Conservation (phyloP, 2,329 filamentous ascomycete species). For the Trichophyton schoenleinii region DNA sequence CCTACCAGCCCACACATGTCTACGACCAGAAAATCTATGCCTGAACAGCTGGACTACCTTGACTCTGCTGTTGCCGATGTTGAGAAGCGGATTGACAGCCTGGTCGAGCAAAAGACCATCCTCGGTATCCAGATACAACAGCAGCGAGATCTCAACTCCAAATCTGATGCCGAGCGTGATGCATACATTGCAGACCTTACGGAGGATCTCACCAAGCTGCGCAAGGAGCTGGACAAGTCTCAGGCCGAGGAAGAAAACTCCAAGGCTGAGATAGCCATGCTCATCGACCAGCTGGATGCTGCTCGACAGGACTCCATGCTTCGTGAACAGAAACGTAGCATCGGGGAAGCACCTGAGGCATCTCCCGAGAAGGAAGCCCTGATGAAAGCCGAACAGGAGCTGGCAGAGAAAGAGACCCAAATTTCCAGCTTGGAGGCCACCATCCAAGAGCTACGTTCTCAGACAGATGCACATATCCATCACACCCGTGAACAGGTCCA, state of each 20-base stretch:
- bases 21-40: slow-evolving; percentile 45
- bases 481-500: neutral
- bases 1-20: slow-evolving; percentile 41
- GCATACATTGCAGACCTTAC: slow-evolving; percentile 35
- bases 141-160: slow-evolving; percentile 82
- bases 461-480: slow-evolving; percentile 19
- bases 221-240: slow-evolving; percentile 49
- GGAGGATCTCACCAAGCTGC: slow-evolving; percentile 45
- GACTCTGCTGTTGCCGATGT: slow-evolving; percentile 66
- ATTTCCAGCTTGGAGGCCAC: slow-evolving; percentile 14
- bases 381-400: slow-evolving; percentile 14
- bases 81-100: slow-evolving; percentile 59
- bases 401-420: slow-evolving; percentile 15
- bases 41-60: slow-evolving; percentile 64
- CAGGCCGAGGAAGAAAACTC: slow-evolving; percentile 29
- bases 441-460: slow-evolving; percentile 19
- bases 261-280: slow-evolving; percentile 29
- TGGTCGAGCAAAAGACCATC: slow-evolving; percentile 80
- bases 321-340: slow-evolving; percentile 23
- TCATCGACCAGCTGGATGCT: slow-evolving; percentile 34
- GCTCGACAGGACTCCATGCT: slow-evolving; percentile 27
- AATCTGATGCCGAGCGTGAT: slow-evolving; percentile 55
- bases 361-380: slow-evolving; percentile 17
- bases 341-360: slow-evolving; percentile 16
- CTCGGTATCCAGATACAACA: slow-evolving; percentile 88